Conservation (phyloP, 495 filamentous ascomycete genomes). For the Penicillium lagena region DNA sequence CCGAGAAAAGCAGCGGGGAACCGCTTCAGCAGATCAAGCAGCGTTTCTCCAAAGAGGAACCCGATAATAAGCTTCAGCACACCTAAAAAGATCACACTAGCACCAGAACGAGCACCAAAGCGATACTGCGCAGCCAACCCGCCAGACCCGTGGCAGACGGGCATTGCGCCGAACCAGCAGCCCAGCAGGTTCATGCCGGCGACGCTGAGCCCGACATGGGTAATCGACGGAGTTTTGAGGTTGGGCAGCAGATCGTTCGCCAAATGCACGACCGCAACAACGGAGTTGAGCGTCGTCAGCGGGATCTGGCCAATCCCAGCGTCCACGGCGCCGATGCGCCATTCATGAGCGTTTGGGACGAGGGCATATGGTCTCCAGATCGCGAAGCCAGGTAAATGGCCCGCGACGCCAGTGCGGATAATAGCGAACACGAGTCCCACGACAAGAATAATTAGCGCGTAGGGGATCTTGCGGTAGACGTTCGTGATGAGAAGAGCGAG, state of each 20-base stretch:
- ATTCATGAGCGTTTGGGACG: slow-evolving; percentile 39
- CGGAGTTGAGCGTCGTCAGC: slow-evolving; percentile 82
- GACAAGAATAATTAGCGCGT: slow-evolving; percentile 65
- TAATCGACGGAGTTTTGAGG: slow-evolving; percentile 57
- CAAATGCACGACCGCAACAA: slow-evolving; percentile 77
- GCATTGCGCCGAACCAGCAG: slow-evolving; percentile 93
- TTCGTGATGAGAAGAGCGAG: slow-evolving; percentile 58
- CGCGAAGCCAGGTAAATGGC: slow-evolving; percentile 37
- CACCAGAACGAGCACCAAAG: slow-evolving; percentile 84
- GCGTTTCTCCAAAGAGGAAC: slow-evolving; percentile 59
- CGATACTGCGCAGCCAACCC: slow-evolving; percentile 84
- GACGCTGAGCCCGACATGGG: slow-evolving; percentile 73
- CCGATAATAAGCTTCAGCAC: slow-evolving; percentile 70
- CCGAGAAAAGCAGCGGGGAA: slow-evolving; percentile 74
- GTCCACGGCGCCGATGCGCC: slow-evolving; percentile 42
- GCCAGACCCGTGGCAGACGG: slow-evolving; percentile 88
- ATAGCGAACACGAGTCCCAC: slow-evolving; percentile 55
- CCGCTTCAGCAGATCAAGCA: slow-evolving; percentile 56
- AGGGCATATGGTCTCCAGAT: slow-evolving; percentile 43
- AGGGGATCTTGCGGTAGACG: slow-evolving; percentile 56
- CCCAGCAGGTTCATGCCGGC: slow-evolving; percentile 74
- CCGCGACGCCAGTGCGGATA: slow-evolving; percentile 26
- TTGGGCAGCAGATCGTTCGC: slow-evolving; percentile 67
- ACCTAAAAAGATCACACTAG: slow-evolving; percentile 75
- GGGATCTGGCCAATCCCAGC: slow-evolving; percentile 80